Conservation (phyloP, 176 grass and related monocot genomes). For the Olyra latifolia region DNA sequence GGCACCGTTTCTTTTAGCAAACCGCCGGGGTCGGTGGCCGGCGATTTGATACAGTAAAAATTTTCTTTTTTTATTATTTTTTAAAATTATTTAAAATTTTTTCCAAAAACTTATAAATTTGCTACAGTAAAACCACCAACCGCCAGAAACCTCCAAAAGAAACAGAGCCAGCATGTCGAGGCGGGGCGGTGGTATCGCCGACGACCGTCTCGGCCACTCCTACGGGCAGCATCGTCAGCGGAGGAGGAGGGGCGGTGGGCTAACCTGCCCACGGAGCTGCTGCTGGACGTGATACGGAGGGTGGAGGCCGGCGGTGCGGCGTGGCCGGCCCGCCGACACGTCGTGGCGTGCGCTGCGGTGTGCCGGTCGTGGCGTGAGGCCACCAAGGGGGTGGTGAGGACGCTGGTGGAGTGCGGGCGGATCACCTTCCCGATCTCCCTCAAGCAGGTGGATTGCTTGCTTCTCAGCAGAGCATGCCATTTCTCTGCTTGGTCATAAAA, state of each 20-base stretch:
- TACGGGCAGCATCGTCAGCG: constrained; percentile 42
- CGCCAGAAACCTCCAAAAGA: no score
- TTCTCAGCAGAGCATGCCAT: no score
- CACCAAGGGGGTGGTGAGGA: constrained; percentile 88
- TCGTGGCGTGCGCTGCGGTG: constrained; percentile 81
- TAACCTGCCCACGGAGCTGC: constrained; percentile 84
- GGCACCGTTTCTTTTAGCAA: no score
- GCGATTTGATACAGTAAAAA: no score
- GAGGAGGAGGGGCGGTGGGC: constrained; percentile 79
- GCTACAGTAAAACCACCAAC: no score
- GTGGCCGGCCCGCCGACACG: constrained; percentile 82
- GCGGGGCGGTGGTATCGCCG: constrained; percentile 38
- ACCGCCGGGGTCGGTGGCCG: no score
- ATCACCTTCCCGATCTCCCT: constrained; percentile 99
- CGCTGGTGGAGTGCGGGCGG: constrained; percentile 76
- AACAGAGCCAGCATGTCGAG: constrained; percentile 78
- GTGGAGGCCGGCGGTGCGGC: constrained; percentile 76
- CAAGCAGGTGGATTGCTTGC: constrained; percentile 58
- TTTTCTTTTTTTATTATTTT: no score
- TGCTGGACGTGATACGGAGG: constrained; percentile 89
- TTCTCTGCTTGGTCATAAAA: no score
- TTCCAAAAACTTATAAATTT: no score
- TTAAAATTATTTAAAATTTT: no score
- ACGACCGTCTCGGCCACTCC: constrained; percentile 43
- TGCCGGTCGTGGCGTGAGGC: constrained; percentile 88